Evolutionary conservation across 352 stramenopile species (phyloP), one percentile per base, ranked within the genome.

Genomic region (Phytophthora sojae): DNA sequence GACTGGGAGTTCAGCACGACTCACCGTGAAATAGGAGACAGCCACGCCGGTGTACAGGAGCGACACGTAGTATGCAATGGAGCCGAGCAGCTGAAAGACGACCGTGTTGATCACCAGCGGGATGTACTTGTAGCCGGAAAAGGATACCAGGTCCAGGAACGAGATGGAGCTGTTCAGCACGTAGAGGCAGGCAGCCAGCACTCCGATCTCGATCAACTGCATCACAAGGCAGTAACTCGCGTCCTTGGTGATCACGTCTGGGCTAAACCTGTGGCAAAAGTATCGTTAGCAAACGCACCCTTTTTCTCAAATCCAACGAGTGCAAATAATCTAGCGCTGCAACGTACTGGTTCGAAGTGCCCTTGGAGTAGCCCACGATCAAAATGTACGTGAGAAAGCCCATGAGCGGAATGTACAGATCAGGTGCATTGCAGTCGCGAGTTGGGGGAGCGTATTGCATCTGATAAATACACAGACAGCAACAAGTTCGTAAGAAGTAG

Each of bases 81-180:
- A 85, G 15, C 96, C 95, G 37, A 92, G 54, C 17, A 94, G 65
- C 62, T 97, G 80, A 57, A 92, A 97, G 53, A 96, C 85, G 37
- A 99, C 61, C 64, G 97, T 97, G 81, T 99, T 98, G 68, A 99
- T 86, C 60, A 96, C 93, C n/a, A 99, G 81, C 26, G 95, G 92
- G 44, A 99, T 94, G 84, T 99, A 99, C 85, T 99, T 99, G 93
- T 99, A 99, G 60, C 98, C 98, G 12, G 97, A 99, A 77, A 99
- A 99, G 37, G 93, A 94, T 54, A 99, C 85, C 52, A 99, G 75
- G 77, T 99, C 98, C 44, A 99, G 82, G 49, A 99, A 94, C 35
- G 92, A 88, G 63, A 99, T 90, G 3, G 93, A 92, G 60, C 91
- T 95, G 67, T 96, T 93, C 67, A 99, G 89, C 47, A 98, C 74